These are phyloP conservation scores for Ilex paraguariensis DNA, from an alignment of 305 asterid species.

Conservation along the genomic window DNA sequence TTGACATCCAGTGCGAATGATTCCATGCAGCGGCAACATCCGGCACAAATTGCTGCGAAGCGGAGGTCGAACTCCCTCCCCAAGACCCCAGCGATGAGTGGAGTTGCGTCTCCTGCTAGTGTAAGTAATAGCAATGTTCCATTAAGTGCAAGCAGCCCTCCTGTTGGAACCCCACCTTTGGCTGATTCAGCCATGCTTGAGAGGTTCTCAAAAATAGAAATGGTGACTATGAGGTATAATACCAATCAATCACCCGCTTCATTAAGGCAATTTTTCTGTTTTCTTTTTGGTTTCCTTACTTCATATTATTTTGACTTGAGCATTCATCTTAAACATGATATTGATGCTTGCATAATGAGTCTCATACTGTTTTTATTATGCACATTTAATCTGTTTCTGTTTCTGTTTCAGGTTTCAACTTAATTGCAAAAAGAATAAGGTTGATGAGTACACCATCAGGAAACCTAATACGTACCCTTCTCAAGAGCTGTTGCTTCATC, in stretches of 20 bases:
- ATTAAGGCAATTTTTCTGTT: background rate
- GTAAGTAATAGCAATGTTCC: conserved; percentile 68
- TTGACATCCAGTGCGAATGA: conserved; percentile 69
- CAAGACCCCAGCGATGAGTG: conserved; percentile 63
- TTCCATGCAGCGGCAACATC: conserved; percentile 74
- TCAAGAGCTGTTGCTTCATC: conserved; percentile 37
- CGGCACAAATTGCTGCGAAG: conserved; percentile 67
- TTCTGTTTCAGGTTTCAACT: conserved; percentile 70
- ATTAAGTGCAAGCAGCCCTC: conserved; percentile 74
- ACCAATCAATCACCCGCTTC: conserved; percentile 7
- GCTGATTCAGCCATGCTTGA: conserved; percentile 68
- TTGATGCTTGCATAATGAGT: background rate
- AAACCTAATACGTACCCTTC: conserved; percentile 40
- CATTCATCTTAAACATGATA: too few relatives aligned
- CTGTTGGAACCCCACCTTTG: conserved; percentile 59
- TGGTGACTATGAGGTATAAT: conserved; percentile 64
- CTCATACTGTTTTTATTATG: conserved; percentile 4
- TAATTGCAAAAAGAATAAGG: conserved; percentile 70
- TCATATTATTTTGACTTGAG: too few relatives aligned
- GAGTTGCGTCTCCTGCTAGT: conserved; percentile 94
- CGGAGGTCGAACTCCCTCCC: conserved; percentile 83
- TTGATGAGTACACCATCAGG: conserved; percentile 47
- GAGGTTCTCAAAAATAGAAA: conserved; percentile 80
- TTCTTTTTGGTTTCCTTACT: background rate
- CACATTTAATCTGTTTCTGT: conserved; percentile 17